Evolutionary conservation across 164 flowering plant genomes (phyloP).

Genomic region (Liquidambar formosana): DNA sequence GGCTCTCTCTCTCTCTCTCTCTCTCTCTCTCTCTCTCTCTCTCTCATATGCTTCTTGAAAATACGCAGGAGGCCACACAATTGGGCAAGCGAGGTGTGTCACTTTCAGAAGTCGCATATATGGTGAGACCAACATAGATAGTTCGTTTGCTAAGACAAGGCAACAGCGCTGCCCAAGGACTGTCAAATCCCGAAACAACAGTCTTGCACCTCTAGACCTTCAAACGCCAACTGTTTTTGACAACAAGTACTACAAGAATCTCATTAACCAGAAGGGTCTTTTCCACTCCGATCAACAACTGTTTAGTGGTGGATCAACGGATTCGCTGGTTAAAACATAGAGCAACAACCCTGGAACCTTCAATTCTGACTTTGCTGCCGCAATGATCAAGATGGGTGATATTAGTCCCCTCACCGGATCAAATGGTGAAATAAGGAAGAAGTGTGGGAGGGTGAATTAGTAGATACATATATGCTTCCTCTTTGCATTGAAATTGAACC

Average conservation of each 20-base stretch:
- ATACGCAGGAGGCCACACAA: no score
- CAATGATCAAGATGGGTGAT: no score
- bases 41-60: no score
- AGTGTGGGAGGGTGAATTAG: no score
- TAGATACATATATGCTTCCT: no score
- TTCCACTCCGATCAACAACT: slow-evolving; percentile 68
- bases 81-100: slow-evolving; percentile 72
- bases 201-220: slow-evolving; percentile 58
- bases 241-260: no score
- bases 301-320: slow-evolving; percentile 58
- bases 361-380: slow-evolving; percentile 43
- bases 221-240: slow-evolving; percentile 49
- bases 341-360: slow-evolving; percentile 28
- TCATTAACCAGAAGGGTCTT: no score
- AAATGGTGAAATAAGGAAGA: no score
- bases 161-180: slow-evolving; percentile 46
- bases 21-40: no score
- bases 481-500: no score
- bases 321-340: slow-evolving; percentile 45
- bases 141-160: slow-evolving; percentile 39
- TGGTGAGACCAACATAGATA: slow-evolving; percentile 65
- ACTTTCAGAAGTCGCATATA: slow-evolving; percentile 54
- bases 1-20: no score
- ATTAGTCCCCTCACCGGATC: no score
- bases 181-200: slow-evolving; percentile 46